These are phyloP conservation scores for Chenopodium album DNA, from an alignment of 148 eudicot genomes.

Conservation along the genomic window DNA sequence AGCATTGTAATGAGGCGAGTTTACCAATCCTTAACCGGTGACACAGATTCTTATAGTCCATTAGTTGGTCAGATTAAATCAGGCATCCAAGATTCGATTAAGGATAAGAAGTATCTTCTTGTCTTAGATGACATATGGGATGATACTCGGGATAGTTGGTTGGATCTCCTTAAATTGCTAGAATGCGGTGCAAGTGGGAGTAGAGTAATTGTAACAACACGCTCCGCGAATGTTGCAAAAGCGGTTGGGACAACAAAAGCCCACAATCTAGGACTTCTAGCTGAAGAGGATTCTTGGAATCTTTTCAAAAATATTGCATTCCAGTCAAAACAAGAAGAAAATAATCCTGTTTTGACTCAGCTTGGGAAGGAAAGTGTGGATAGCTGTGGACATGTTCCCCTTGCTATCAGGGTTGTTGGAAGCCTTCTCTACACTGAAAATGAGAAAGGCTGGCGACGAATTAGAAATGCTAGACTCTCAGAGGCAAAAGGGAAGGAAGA, in stretches of 20 bases:
- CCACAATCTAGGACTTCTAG: conserved; percentile 4
- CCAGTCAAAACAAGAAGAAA: neutral
- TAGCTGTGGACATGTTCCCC: neutral
- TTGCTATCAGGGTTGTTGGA: neutral
- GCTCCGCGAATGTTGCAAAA: conserved; percentile 2
- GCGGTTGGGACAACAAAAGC: neutral
- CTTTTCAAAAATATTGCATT: conserved; percentile 5
- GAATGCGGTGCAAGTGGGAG: conserved; percentile 11
- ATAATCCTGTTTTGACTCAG: neutral
- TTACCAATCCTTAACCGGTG: neutral
- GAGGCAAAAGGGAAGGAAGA: neutral
- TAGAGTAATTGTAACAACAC: conserved; percentile 18
- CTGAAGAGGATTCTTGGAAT: conserved; percentile 7
- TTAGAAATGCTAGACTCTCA: neutral
- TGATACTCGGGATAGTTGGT: conserved; percentile 8
- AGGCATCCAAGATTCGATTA: neutral
- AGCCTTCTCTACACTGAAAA: neutral
- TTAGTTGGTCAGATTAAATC: neutral
- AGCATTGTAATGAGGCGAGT: neutral
- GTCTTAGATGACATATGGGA: conserved; percentile 25
- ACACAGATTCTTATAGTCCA: neutral
- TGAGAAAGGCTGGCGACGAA: neutral
- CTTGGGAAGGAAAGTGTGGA: neutral
- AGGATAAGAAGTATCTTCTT: conserved; percentile 9
- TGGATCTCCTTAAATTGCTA: neutral